Conservation (phyloP, 495 filamentous ascomycete genomes). For the Aspergillus bridgeri region DNA sequence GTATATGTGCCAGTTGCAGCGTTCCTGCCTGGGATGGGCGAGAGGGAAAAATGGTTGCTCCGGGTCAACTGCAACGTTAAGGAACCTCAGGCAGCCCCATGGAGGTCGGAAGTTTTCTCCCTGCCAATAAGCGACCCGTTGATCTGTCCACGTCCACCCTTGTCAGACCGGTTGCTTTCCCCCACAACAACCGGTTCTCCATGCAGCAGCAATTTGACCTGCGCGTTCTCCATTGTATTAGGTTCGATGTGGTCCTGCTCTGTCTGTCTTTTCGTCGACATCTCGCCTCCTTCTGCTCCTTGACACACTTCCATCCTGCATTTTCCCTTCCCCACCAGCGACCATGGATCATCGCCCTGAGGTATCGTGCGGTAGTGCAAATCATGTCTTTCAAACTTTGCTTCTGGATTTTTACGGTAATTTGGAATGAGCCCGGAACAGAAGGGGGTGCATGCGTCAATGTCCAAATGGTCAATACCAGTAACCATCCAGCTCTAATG, state of each 20-base stretch:
- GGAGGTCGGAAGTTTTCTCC: not conserved
- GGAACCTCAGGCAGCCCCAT: too few relatives aligned
- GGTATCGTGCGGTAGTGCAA: not conserved
- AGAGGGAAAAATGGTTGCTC: not conserved
- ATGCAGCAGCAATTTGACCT: not conserved
- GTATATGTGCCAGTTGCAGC: too few relatives aligned
- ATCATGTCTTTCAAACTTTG: not conserved
- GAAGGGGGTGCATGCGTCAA: not conserved
- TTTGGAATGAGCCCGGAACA: not conserved
- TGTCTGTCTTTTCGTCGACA: not conserved
- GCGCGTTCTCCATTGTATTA: not conserved
- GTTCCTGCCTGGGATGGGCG: too few relatives aligned
- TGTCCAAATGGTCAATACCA: not conserved
- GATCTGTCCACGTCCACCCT: not conserved
- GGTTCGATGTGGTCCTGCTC: not conserved
- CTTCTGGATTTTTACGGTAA: not conserved
- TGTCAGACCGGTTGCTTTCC: not conserved
- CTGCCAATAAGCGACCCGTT: not conserved
- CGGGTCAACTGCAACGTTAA: not conserved
- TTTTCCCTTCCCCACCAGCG: too few relatives aligned
- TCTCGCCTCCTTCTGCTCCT: not conserved
- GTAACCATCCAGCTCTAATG: not conserved
- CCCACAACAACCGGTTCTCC: not conserved
- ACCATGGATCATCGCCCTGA: not conserved
- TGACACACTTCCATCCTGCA: not conserved